These are phyloP conservation scores for Margaritispora aquatica DNA, from an alignment of 495 filamentous ascomycete species.

Conservation along the genomic window DNA sequence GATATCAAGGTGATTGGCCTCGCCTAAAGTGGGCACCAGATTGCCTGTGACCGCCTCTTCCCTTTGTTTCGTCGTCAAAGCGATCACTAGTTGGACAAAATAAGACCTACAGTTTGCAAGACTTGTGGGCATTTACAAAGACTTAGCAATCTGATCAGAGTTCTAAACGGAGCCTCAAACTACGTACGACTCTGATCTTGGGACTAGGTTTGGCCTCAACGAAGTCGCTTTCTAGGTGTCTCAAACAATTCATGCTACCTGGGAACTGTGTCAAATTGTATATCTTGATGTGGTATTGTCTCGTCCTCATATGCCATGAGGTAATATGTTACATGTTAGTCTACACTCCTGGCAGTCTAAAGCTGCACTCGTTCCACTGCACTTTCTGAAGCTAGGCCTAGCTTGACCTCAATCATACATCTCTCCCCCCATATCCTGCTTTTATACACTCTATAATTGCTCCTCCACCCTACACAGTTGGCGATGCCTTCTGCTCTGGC, in stretches of 20 bases:
- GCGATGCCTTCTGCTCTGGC: conserved; percentile 9
- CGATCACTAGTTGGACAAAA: no score
- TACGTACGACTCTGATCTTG: no score
- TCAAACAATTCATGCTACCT: conserved; percentile 14
- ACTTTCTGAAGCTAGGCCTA: neutral
- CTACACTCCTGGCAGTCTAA: neutral
- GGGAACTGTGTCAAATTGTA: conserved; percentile 1
- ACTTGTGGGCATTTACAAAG: no score
- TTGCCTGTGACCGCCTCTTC: conserved; percentile 3
- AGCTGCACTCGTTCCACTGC: neutral
- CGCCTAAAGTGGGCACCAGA: conserved; percentile 9
- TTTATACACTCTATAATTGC: neutral
- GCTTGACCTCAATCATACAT: neutral
- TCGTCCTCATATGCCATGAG: neutral
- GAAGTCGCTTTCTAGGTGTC: no score
- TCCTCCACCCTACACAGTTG: conserved; percentile 5
- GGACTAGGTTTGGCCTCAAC: no score
- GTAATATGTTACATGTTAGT: neutral
- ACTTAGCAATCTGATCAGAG: no score
- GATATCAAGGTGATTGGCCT: conserved; percentile 19
- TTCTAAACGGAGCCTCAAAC: no score
- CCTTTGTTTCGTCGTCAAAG: no score
- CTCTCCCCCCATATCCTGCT: neutral
- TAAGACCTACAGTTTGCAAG: no score
- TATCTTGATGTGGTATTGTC: neutral